A percentile compares a stretch with the other conserved stretches of the same genome.
phyloP scores from a whole-genome alignment of 179 eudicot genomes.

The Gypsophila paniculata region DNA sequence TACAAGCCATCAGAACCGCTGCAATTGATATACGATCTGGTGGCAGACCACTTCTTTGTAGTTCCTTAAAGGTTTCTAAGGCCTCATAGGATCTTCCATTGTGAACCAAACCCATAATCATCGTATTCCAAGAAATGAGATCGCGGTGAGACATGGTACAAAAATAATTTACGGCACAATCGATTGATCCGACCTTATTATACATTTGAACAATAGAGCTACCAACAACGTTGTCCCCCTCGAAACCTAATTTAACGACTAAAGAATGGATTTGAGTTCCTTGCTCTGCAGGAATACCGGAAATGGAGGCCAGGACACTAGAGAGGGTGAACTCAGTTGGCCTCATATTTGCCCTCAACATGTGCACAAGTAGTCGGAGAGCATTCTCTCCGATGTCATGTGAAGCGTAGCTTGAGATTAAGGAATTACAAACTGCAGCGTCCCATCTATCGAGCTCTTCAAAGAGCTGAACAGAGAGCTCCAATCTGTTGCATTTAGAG shows the following conservation, averaged over 20 bases:
- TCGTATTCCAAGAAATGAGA: constrained; percentile 66
- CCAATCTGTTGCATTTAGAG: constrained; percentile 42
- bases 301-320: constrained; percentile 44
- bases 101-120: constrained; percentile 55
- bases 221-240: constrained; percentile 45
- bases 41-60: constrained; percentile 36
- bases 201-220: constrained; percentile 77
- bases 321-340: constrained; percentile 70
- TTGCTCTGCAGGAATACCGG: constrained; percentile 39
- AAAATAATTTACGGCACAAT: constrained; percentile 45
- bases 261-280: constrained; percentile 71
- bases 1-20: constrained; percentile 62
- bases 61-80: constrained; percentile 40
- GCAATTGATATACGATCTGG: constrained; percentile 61
- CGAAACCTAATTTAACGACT: constrained; percentile 56
- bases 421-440: constrained; percentile 35
- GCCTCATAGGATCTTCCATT: constrained; percentile 61
- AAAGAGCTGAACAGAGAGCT: constrained; percentile 32
- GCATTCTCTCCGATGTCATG: constrained; percentile 29
- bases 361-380: constrained; percentile 28
- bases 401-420: constrained; percentile 36
- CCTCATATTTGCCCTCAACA: constrained; percentile 30
- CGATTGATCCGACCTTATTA: constrained; percentile 55
- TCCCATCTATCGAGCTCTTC: constrained; percentile 26
- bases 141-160: constrained; percentile 38